Percentiles rank a stretch among this genome's conserved stretches.
Evolutionary conservation across 768 basidiomycete species (phyloP).

Genomic region (Psilocybe sp.): DNA sequence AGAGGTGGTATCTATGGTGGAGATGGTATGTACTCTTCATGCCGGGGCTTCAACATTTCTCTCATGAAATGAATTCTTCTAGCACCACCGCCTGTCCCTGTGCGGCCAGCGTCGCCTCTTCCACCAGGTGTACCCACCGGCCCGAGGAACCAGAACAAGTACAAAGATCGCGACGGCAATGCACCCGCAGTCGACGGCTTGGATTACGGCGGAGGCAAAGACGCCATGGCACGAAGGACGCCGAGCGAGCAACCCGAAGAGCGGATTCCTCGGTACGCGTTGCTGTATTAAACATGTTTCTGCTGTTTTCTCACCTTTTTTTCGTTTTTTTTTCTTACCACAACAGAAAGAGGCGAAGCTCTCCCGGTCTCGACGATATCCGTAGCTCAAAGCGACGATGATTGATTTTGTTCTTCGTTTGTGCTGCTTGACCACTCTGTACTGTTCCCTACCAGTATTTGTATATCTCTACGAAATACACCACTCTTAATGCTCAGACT

Average conservation of each 20-base stretch:
- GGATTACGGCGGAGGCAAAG: slow-evolving; percentile 60
- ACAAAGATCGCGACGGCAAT: slow-evolving; percentile 85
- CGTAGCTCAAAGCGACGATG: slow-evolving; percentile 72
- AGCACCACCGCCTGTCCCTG: slow-evolving; percentile 49
- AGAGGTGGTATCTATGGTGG: slow-evolving; percentile 39
- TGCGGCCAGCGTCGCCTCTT: slow-evolving; percentile 78
- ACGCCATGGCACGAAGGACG: slow-evolving; percentile 53
- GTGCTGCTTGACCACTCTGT: not conserved
- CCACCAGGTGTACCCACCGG: slow-evolving; percentile 88
- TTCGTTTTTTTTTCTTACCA: not conserved
- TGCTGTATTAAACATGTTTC: slow-evolving; percentile 4
- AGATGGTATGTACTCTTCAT: slow-evolving; percentile 30
- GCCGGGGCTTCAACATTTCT: slow-evolving; percentile 6
- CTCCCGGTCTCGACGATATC: slow-evolving; percentile 66
- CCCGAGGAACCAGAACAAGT: slow-evolving; percentile 84
- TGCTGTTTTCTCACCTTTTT: not conserved
- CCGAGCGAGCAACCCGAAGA: slow-evolving; percentile 70
- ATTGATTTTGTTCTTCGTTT: slow-evolving; percentile 13
- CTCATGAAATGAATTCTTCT: slow-evolving; percentile 4
- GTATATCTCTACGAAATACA: slow-evolving; percentile 20
- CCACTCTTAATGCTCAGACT: slow-evolving; percentile 6
- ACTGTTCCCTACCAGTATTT: slow-evolving; percentile 9
- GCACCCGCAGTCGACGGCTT: slow-evolving; percentile 86
- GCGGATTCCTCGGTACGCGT: slow-evolving; percentile 56
- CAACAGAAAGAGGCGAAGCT: slow-evolving; percentile 68